Percentiles rank a stretch among this genome's conserved stretches.
Evolutionary conservation across 2,329 filamentous ascomycete species (phyloP).

Genomic region (Scytalidium sp.): DNA sequence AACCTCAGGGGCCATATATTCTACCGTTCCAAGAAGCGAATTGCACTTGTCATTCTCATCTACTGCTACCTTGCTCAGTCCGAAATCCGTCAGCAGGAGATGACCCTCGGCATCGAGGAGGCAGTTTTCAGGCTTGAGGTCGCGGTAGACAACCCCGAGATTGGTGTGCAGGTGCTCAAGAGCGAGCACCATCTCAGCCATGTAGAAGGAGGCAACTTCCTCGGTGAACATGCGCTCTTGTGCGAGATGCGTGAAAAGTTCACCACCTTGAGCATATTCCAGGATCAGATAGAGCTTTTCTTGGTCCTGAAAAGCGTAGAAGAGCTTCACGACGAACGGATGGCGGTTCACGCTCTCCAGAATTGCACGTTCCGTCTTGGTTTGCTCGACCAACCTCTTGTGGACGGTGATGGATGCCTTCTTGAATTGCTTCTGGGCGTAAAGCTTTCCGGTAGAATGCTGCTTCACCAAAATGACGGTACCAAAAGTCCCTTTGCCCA

Average conservation of each 20-base stretch:
- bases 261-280: conserved; percentile 95
- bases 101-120: conserved; percentile 89
- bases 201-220: conserved; percentile 89
- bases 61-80: conserved; percentile 89
- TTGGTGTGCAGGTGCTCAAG: conserved; percentile 89
- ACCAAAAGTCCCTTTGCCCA: conserved; percentile 94
- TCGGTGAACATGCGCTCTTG: conserved; percentile 96
- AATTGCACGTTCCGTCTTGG: conserved; percentile 92
- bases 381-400: conserved; percentile 94
- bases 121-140: conserved; percentile 97
- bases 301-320: conserved; percentile 96
- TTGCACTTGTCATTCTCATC: conserved; percentile 71
- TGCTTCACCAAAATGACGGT: conserved; percentile 95
- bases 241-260: conserved; percentile 92
- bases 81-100: conserved; percentile 92
- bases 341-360: conserved; percentile 95
- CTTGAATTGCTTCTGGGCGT: conserved; percentile 97
- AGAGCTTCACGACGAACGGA: conserved; percentile 96
- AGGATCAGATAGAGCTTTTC: conserved; percentile 97
- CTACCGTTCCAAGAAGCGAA: conserved; percentile 89
- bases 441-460: conserved; percentile 79
- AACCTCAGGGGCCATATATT: conserved; percentile 99
- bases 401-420: conserved; percentile 95
- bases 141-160: conserved; percentile 92
- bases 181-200: conserved; percentile 96